Evolutionary conservation across 208 protist genomes (phyloP).

Genomic region (Crithidia acanthocephali): DNA sequence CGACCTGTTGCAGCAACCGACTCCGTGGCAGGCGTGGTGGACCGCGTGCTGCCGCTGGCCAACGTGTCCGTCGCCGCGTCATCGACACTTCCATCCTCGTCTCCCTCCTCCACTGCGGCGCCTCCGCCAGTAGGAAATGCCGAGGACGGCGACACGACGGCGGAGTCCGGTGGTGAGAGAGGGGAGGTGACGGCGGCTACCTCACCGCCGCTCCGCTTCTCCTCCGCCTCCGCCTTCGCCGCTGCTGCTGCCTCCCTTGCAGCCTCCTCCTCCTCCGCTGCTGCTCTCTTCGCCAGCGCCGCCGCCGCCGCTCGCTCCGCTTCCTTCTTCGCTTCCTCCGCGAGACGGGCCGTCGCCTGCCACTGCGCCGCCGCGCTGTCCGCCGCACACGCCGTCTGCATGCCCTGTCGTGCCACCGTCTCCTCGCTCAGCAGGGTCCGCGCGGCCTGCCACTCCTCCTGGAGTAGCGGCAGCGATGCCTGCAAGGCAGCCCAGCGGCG

Average conservation of each 20-base stretch:
- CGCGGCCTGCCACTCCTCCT: neutral
- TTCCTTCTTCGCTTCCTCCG: neutral
- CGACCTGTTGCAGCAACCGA: neutral
- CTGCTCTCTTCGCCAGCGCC: neutral
- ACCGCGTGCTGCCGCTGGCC: neutral
- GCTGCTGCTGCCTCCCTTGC: neutral
- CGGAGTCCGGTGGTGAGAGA: too few species aligned
- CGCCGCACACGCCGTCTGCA: neutral
- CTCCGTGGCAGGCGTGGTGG: neutral
- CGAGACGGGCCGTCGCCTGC: neutral
- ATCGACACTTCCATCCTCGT: neutral
- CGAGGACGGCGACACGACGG: neutral
- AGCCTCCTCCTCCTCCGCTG: too few species aligned
- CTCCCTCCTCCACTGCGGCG: neutral
- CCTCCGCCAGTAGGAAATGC: neutral
- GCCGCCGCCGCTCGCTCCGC: neutral
- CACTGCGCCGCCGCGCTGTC: neutral
- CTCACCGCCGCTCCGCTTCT: neutral
- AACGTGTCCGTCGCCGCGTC: neutral
- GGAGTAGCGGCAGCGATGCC: slow-evolving; percentile 4
- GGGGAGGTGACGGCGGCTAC: neutral
- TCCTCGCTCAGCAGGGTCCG: slow-evolving; percentile 16
- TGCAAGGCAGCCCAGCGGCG: slow-evolving; percentile 25
- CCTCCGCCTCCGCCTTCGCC: neutral
- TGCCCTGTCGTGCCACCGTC: neutral